Evolutionary conservation across 2,329 filamentous ascomycete genomes (phyloP).

Genomic region (Colletotrichum lentis): DNA sequence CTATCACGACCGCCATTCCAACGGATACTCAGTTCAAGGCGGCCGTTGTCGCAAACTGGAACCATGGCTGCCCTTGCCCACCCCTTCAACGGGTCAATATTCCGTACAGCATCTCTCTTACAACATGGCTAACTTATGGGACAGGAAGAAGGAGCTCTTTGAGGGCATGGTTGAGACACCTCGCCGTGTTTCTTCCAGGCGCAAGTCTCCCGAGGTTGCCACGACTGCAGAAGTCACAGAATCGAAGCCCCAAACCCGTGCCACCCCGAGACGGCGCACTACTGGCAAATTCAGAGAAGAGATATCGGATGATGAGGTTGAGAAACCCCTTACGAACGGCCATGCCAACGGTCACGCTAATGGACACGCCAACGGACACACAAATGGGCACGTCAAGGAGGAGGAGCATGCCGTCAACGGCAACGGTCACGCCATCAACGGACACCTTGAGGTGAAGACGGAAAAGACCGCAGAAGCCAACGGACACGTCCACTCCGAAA

Average conservation of each 20-base stretch:
- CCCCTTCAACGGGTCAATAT: conserved; percentile 9
- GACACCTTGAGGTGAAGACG: conserved; percentile 2
- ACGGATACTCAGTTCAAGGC: background rate
- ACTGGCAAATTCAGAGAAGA: conserved; percentile 60
- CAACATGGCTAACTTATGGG: conserved; percentile 14
- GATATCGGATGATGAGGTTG: conserved; percentile 52
- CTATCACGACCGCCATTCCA: background rate
- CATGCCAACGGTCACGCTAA: conserved; percentile 42
- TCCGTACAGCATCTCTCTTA: background rate
- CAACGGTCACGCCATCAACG: conserved; percentile 14
- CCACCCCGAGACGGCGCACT: conserved; percentile 56
- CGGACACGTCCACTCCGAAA: conserved; percentile 28
- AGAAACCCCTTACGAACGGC: conserved; percentile 42
- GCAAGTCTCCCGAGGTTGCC: conserved; percentile 55
- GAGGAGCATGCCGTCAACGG: conserved; percentile 5
- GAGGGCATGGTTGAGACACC: conserved; percentile 69
- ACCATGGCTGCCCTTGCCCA: conserved; percentile 2
- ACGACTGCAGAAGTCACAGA: conserved; percentile 28
- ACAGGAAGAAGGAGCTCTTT: conserved; percentile 68
- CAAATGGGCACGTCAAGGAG: conserved; percentile 16
- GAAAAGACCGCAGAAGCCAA: conserved; percentile 27
- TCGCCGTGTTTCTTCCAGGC: conserved; percentile 55
- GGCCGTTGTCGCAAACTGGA: conserved; percentile 3
- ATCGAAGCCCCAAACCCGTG: conserved; percentile 41
- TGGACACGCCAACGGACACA: conserved; percentile 39